phyloP scores from a whole-genome alignment of 495 filamentous ascomycete genomes.

The Lophiostoma macrostomum region DNA sequence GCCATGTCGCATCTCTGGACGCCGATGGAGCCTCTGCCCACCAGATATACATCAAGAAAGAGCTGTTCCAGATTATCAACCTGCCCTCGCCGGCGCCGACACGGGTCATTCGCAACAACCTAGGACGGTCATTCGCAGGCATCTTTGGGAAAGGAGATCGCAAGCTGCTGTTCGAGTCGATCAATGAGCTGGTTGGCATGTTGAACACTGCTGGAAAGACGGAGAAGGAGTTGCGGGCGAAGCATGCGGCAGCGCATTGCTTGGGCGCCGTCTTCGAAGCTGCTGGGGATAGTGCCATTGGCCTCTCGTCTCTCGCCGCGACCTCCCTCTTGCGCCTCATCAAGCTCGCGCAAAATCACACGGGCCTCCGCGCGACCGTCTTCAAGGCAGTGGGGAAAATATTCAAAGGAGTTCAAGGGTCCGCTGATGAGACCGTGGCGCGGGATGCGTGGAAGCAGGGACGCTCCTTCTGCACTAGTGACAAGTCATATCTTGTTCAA shows the following conservation, averaged over 20 bases:
- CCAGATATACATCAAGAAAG: conserved; percentile 83
- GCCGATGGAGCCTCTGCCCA: conserved; percentile 77
- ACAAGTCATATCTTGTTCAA: conserved; percentile 81
- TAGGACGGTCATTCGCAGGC: conserved; percentile 77
- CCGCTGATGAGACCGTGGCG: conserved; percentile 79
- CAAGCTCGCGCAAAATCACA: conserved; percentile 75
- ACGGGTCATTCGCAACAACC: conserved; percentile 83
- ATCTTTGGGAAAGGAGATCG: conserved; percentile 86
- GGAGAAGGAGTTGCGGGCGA: conserved; percentile 70
- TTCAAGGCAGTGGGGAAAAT: conserved; percentile 77
- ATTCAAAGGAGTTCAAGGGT: conserved; percentile 63
- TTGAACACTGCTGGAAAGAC: conserved; percentile 68
- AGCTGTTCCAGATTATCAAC: conserved; percentile 85
- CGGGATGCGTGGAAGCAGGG: conserved; percentile 93
- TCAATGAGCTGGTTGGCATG: conserved; percentile 80
- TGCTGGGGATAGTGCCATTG: conserved; percentile 91
- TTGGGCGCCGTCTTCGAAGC: conserved; percentile 83
- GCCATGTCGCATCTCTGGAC: conserved; percentile 71
- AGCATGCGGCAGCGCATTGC: conserved; percentile 86
- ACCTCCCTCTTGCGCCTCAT: conserved; percentile 70
- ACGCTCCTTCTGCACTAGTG: conserved; percentile 67
- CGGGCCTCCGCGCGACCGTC: conserved; percentile 78
- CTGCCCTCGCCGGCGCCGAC: conserved; percentile 81
- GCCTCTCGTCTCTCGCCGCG: conserved; percentile 70
- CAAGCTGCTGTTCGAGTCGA: conserved; percentile 87